Evolutionary conservation across 2,329 filamentous ascomycete species (phyloP).

Genomic region (Chrysoporthe cubensis): DNA sequence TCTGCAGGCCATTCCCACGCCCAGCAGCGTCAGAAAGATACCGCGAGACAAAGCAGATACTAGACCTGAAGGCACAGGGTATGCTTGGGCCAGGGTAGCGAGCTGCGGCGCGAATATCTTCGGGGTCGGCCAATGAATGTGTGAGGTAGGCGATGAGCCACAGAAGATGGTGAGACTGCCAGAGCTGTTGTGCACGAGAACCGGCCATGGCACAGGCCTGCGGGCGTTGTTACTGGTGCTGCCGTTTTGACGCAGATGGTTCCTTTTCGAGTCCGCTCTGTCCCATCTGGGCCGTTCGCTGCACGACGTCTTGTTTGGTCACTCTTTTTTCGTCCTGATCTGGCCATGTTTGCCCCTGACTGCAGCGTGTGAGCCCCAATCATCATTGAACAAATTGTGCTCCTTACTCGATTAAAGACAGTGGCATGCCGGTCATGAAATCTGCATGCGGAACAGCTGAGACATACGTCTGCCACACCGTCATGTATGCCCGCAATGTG

Average conservation of each 20-base stretch:
- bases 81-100: conserved; percentile 5
- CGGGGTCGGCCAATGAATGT: conserved; percentile 19
- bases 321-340: conserved; percentile 6
- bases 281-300: conserved; percentile 12
- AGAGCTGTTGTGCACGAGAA: conserved; percentile 22
- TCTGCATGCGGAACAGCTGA: conserved; percentile 14
- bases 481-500: conserved; percentile 3
- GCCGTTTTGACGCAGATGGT: conserved; percentile 15
- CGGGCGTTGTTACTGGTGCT: conserved; percentile 16
- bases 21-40: background rate
- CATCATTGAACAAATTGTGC: background rate
- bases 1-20: conserved; percentile 1
- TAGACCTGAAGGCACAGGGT: background rate
- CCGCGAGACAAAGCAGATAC: conserved; percentile 5
- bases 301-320: background rate
- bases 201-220: conserved; percentile 4
- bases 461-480: conserved; percentile 14
- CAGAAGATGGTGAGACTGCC: conserved; percentile 26
- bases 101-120: conserved; percentile 21
- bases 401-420: background rate
- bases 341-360: conserved; percentile 17
- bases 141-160: conserved; percentile 26
- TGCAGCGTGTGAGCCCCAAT: conserved; percentile 12
- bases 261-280: conserved; percentile 16
- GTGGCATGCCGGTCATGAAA: background rate